Conservation (phyloP, 768 basidiomycete genomes). For the Mycena sanguinolenta region DNA sequence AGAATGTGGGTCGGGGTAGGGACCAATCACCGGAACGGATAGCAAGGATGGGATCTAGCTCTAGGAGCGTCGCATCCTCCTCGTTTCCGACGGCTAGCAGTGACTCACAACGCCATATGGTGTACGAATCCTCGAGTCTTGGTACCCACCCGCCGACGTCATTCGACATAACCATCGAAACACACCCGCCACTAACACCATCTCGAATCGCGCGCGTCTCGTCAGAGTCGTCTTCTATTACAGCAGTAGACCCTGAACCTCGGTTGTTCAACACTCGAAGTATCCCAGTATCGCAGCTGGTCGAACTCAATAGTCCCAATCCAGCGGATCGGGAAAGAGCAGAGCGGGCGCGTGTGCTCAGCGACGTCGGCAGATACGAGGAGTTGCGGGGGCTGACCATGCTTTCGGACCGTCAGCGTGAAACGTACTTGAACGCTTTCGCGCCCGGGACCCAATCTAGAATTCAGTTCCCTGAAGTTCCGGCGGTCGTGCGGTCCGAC, state of each 20-base stretch:
- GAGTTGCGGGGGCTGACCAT: constrained; percentile 34
- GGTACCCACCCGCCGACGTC: background rate
- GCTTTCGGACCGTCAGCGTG: constrained; percentile 29
- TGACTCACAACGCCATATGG: constrained; percentile 7
- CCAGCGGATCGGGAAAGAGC: background rate
- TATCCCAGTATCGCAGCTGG: constrained; percentile 34
- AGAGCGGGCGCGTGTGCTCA: constrained; percentile 17
- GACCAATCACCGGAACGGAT: constrained; percentile 15
- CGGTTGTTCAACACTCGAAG: constrained; percentile 10
- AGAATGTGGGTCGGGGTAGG: constrained; percentile 6
- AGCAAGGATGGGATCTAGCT: constrained; percentile 7
- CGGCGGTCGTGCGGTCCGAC: constrained; percentile 35
- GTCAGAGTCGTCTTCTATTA: constrained; percentile 31
- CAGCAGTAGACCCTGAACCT: constrained; percentile 23
- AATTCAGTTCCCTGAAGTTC: constrained; percentile 5
- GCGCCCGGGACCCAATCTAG: constrained; percentile 21
- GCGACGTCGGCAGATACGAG: constrained; percentile 29
- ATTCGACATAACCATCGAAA: background rate
- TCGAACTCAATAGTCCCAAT: constrained; percentile 24
- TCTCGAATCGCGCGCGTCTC: constrained; percentile 12
- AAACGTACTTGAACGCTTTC: constrained; percentile 24
- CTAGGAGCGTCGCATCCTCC: constrained; percentile 24
- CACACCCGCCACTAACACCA: background rate
- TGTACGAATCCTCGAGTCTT: constrained; percentile 36
- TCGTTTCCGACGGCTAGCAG: background rate